Evolutionary conservation across 2,329 filamentous ascomycete genomes (phyloP), one percentile per base, ranked within the genome.

Genomic region (Westerdykella sp.): DNA sequence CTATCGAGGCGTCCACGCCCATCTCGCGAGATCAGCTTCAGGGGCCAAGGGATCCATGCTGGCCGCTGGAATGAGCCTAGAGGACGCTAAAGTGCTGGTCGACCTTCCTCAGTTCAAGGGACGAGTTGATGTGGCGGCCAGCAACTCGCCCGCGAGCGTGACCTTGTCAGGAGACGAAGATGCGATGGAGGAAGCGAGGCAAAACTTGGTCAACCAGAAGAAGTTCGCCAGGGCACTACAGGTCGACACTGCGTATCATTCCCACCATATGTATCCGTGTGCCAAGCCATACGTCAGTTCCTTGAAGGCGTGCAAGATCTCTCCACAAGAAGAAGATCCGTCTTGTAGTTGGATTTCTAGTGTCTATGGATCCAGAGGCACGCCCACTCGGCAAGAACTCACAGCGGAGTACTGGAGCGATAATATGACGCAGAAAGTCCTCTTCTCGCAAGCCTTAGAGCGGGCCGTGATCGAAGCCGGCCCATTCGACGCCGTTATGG

Each of bases 361-460:
- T 9, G 46, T 45, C 13, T 40, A 37, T 31, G 36, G 45, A 11
- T 45, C 46, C 4, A 11, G 16, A 28, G 30, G 36, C 10, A 40
- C 45, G 35, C 18, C 18, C 18, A 14, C 18, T 22, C 14, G 6
- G 9, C 15, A 16, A 15, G 10, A 41, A 53, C 47, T 70, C n/a
- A 18, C 23, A 2, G 52, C 49, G 2, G 34, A 36, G 0, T 74
- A 75, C 53, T 76, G 73, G 73, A 55, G 46, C 1, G 61, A 70
- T 16, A 76, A 75, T 48, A 69, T 75, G 68, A 48, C 61, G 1
- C 52, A 62, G 6, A 60, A 72, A 2, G 72, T 75, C 0, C 49
- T 69, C 1, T 75, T 76, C 46, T 54, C 59, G 11, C 62, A 73
- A 39, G 73, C 72, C 1, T 37, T 74, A 18, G 25, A 15, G 18